A percentile compares a stretch with the other conserved stretches of the same genome.
These are phyloP conservation scores for Coprinopsis cinerea DNA, from an alignment of 768 basidiomycete genomes.

Conservation along the genomic window DNA sequence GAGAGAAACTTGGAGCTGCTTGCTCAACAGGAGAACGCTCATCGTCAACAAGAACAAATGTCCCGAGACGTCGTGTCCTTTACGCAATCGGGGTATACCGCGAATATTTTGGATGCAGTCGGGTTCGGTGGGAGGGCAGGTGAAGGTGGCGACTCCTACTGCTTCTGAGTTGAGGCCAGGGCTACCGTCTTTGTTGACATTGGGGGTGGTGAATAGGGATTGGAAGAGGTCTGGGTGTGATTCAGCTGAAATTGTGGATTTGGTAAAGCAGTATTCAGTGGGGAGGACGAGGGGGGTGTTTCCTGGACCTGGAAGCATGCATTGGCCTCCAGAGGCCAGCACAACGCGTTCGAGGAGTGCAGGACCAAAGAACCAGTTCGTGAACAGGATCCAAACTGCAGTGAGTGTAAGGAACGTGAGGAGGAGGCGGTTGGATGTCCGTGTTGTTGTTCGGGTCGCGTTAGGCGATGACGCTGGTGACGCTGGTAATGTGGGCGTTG, in stretches of 20 bases:
- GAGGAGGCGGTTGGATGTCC: constrained; percentile 30
- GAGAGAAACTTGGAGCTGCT: constrained; percentile 63
- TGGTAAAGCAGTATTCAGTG: constrained; percentile 47
- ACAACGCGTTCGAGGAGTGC: constrained; percentile 64
- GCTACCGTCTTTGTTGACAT: constrained; percentile 2
- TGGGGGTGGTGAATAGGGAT: constrained; percentile 24
- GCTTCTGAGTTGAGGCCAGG: too few species aligned
- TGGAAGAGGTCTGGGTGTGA: constrained; percentile 65
- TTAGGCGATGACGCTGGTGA: not conserved
- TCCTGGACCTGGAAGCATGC: constrained; percentile 57
- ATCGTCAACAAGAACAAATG: constrained; percentile 89
- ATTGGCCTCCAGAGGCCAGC: constrained; percentile 67
- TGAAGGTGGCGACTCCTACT: constrained; percentile 17
- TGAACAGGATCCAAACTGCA: constrained; percentile 66
- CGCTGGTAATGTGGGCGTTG: constrained; percentile 43
- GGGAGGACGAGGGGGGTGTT: constrained; percentile 53
- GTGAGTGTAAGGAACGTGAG: constrained; percentile 55
- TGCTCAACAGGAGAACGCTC: constrained; percentile 68
- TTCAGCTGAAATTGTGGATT: constrained; percentile 43
- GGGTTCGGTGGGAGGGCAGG: constrained; percentile 3
- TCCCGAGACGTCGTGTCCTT: constrained; percentile 91
- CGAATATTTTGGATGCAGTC: not conserved
- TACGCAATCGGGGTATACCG: constrained; percentile 55
- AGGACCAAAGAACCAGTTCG: constrained; percentile 87
- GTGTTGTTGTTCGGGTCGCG: not conserved